These are phyloP conservation scores for Alternaria novae-zelandiae DNA, from an alignment of 2,329 filamentous ascomycete genomes.

Conservation along the genomic window DNA sequence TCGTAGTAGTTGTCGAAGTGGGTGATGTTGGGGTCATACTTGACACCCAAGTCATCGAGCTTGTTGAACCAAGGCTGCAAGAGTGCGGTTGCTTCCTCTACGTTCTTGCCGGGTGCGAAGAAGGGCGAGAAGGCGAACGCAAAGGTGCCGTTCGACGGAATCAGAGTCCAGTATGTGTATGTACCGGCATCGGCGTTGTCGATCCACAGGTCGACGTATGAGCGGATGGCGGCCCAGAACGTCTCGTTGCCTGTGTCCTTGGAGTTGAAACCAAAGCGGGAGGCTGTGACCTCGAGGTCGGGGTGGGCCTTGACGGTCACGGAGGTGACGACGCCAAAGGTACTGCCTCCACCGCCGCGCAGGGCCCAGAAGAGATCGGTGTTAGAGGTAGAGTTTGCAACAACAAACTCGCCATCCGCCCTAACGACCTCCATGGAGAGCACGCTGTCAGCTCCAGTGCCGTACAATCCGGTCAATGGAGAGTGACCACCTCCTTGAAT, in stretches of 20 bases:
- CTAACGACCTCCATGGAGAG: constrained; percentile 44
- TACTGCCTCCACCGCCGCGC: constrained; percentile 45
- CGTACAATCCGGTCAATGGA: constrained; percentile 57
- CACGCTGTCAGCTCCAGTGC: constrained; percentile 46
- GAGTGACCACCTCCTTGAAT: constrained; percentile 62
- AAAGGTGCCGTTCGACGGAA: constrained; percentile 43
- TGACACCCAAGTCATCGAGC: constrained; percentile 36
- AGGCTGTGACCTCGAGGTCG: constrained; percentile 38
- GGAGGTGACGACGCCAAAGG: constrained; percentile 42
- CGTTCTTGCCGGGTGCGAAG: constrained; percentile 43
- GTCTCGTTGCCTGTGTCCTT: constrained; percentile 41
- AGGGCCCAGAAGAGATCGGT: constrained; percentile 47
- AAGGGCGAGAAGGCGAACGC: constrained; percentile 44
- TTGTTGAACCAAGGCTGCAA: constrained; percentile 42
- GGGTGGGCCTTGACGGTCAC: constrained; percentile 46
- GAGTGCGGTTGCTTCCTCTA: constrained; percentile 36
- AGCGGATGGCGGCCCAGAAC: constrained; percentile 43
- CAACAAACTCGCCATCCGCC: constrained; percentile 38
- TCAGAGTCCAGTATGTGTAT: constrained; percentile 42
- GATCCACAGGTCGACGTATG: constrained; percentile 40
- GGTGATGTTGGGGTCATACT: constrained; percentile 43
- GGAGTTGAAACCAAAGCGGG: constrained; percentile 42
- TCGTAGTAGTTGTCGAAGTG: constrained; percentile 42
- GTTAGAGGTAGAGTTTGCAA: constrained; percentile 38
- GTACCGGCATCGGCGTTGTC: constrained; percentile 46